Conservation (phyloP, 495 filamentous ascomycete genomes). For the Podospora pseudoanserina region DNA sequence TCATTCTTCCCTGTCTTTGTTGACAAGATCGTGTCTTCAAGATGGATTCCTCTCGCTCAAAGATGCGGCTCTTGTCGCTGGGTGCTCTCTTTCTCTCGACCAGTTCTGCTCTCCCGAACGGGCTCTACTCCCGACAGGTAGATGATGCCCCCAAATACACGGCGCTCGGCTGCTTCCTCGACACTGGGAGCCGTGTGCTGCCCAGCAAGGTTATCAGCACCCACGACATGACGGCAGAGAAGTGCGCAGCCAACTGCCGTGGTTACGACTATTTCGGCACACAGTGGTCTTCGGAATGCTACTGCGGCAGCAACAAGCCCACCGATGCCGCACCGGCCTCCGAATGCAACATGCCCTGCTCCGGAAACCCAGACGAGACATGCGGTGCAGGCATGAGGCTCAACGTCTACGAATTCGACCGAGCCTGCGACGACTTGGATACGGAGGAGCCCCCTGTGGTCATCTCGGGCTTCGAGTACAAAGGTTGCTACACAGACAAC, state of each 20-base stretch:
- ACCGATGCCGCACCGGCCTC: slow-evolving; percentile 18
- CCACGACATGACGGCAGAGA: slow-evolving; percentile 10
- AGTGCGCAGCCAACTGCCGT: slow-evolving; percentile 8
- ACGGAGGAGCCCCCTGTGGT: slow-evolving; percentile 8
- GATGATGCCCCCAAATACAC: neutral
- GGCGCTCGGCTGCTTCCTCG: slow-evolving; percentile 7
- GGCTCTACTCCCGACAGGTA: neutral
- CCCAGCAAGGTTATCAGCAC: neutral
- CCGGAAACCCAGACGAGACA: slow-evolving; percentile 28
- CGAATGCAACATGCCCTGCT: slow-evolving; percentile 38
- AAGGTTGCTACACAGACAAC: slow-evolving; percentile 15
- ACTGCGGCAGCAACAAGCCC: slow-evolving; percentile 1
- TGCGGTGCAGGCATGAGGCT: slow-evolving; percentile 35
- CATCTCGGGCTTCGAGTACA: slow-evolving; percentile 3
- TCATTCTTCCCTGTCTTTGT: neutral
- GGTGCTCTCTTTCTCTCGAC: neutral
- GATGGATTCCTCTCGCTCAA: neutral
- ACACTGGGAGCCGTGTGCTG: neutral
- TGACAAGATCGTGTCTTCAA: neutral
- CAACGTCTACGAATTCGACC: slow-evolving; percentile 31
- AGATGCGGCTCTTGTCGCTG: neutral
- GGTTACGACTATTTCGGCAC: slow-evolving; percentile 13
- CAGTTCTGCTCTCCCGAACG: neutral
- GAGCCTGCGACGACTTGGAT: too few relatives aligned
- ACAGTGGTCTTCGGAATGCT: slow-evolving; percentile 8